A percentile compares a stretch with the other conserved stretches of the same genome.
These are phyloP conservation scores for Ustilago lituana DNA, from an alignment of 1,284 basidiomycete species.

Conservation along the genomic window DNA sequence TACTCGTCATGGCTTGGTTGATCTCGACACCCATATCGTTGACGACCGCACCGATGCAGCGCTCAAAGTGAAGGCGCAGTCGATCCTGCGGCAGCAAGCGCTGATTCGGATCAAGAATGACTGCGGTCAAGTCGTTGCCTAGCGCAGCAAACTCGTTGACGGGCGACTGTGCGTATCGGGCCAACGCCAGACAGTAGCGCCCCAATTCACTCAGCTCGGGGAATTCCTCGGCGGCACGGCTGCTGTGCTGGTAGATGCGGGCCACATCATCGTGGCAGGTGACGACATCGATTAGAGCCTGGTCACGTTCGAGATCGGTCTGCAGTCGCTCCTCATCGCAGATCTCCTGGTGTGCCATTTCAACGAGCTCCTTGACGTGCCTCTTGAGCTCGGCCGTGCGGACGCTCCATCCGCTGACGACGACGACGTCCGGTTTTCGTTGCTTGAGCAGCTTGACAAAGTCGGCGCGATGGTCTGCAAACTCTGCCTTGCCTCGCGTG, in stretches of 20 bases:
- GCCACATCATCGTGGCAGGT: conserved; percentile 92
- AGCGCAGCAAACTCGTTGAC: conserved; percentile 70
- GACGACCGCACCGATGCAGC: conserved; percentile 85
- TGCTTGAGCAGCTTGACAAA: conserved; percentile 84
- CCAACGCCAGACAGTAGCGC: conserved; percentile 94
- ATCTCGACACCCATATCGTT: conserved; percentile 95
- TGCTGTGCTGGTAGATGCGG: conserved; percentile 89
- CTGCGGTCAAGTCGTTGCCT: conserved; percentile 58
- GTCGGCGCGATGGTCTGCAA: conserved; percentile 69
- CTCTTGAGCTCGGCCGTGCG: conserved; percentile 79
- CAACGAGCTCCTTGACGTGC: conserved; percentile 73
- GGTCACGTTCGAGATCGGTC: conserved; percentile 34
- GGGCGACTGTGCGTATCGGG: conserved; percentile 91
- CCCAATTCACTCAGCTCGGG: conserved; percentile 80
- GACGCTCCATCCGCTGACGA: conserved; percentile 77
- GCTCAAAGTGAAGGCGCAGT: conserved; percentile 82
- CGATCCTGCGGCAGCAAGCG: conserved; percentile 82
- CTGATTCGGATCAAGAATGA: conserved; percentile 77
- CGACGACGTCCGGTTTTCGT: conserved; percentile 86
- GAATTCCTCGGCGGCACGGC: conserved; percentile 86
- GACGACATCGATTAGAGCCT: conserved; percentile 71
- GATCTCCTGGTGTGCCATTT: conserved; percentile 69
- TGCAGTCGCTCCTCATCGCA: conserved; percentile 55
- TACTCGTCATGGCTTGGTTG: conserved; percentile 85
- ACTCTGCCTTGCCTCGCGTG: conserved; percentile 73